These are phyloP conservation scores for Pharnaceum exiguum DNA, from an alignment of 148 eudicot genomes.

Conservation along the genomic window DNA sequence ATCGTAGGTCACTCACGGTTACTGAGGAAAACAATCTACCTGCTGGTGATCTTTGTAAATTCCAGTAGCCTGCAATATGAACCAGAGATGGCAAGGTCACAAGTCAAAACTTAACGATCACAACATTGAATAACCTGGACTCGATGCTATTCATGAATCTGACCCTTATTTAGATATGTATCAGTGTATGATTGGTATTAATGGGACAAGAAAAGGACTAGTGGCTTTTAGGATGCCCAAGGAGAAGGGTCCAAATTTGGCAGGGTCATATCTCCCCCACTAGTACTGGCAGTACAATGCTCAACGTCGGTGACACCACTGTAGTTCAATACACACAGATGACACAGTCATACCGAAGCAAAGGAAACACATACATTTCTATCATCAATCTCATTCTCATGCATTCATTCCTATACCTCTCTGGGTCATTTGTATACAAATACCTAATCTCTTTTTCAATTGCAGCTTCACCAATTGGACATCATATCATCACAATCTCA, in stretches of 20 bases:
- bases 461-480: too few relatives aligned
- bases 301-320: slow-evolving; percentile 1
- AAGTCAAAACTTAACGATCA: neutral
- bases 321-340: neutral
- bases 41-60: neutral
- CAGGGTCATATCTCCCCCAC: neutral
- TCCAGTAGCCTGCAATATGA: slow-evolving; percentile 2
- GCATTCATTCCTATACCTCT: too few relatives aligned
- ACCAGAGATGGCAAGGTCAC: slow-evolving; percentile 13
- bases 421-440: too few relatives aligned
- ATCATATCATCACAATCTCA: too few relatives aligned
- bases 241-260: slow-evolving; percentile 3
- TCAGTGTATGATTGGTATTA: neutral
- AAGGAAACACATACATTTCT: neutral
- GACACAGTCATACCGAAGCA: too few relatives aligned
- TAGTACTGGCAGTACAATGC: too few relatives aligned
- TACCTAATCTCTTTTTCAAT: too few relatives aligned
- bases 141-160: neutral
- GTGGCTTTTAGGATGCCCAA: neutral
- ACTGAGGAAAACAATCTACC: neutral
- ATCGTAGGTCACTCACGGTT: neutral
- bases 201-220: neutral
- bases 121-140: slow-evolving; percentile 2
- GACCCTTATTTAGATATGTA: neutral
- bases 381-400: neutral